Conservation (phyloP, 164 flowering plant species). For the Tinospora cordifolia region DNA sequence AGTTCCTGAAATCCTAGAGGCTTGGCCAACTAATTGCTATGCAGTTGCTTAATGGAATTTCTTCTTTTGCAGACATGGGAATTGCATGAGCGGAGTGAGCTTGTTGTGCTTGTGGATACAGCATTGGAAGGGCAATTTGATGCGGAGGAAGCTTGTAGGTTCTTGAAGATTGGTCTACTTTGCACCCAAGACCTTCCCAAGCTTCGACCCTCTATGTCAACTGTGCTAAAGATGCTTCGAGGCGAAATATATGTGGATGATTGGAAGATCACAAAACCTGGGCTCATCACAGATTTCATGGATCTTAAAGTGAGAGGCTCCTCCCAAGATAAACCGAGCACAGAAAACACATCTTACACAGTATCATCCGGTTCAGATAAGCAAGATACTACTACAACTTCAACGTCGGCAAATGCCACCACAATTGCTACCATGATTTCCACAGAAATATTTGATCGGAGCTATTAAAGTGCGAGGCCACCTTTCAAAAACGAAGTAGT, state of each 20-base stretch:
- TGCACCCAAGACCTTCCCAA: conserved; percentile 88
- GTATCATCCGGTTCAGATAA: conserved; percentile 33
- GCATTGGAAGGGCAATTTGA: conserved; percentile 58
- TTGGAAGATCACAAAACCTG: conserved; percentile 57
- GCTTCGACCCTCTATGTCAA: conserved; percentile 84
- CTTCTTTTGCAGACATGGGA: conserved; percentile 64
- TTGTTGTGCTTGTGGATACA: conserved; percentile 51
- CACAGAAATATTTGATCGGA: conserved; percentile 28
- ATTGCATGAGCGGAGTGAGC: conserved; percentile 52
- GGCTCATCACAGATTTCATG: conserved; percentile 77
- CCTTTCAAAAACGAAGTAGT: too few relatives aligned
- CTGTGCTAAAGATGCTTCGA: conserved; percentile 64
- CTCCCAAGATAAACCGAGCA: conserved; percentile 10
- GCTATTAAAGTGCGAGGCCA: conserved; percentile 11
- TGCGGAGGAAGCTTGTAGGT: conserved; percentile 66
- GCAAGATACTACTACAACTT: conserved; percentile 20
- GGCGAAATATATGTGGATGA: conserved; percentile 35
- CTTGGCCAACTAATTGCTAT: background rate
- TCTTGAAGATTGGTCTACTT: conserved; percentile 67
- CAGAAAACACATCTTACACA: conserved; percentile 15
- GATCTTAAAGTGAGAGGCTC: conserved; percentile 53
- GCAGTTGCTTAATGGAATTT: background rate
- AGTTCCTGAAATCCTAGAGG: too few relatives aligned
- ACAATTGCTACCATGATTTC: conserved; percentile 28
- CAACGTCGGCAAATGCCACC: conserved; percentile 29